These are phyloP conservation scores for Madurella mycetomatis DNA, from an alignment of 2,329 filamentous ascomycete genomes.

Conservation along the genomic window DNA sequence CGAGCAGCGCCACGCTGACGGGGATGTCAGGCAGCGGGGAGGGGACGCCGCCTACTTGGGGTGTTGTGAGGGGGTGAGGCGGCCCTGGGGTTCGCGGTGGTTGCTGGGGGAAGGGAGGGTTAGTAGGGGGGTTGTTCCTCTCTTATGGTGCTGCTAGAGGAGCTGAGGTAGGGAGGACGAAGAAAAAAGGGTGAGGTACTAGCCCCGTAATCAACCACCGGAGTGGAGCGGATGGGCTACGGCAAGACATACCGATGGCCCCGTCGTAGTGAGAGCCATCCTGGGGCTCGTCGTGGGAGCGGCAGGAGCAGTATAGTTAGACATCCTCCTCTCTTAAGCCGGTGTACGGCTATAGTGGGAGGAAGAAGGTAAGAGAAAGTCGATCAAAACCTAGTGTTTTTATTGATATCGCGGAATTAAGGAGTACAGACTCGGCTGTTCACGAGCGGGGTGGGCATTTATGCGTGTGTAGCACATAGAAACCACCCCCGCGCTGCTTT, in stretches of 20 bases:
- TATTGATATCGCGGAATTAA: too few species aligned
- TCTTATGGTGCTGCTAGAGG: neutral
- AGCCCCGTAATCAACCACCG: too few species aligned
- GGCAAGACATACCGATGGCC: neutral
- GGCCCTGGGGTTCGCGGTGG: slow-evolving; percentile 25
- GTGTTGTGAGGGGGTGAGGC: slow-evolving; percentile 41
- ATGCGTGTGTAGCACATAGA: too few species aligned
- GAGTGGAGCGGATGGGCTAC: too few species aligned
- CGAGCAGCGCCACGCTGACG: slow-evolving; percentile 58
- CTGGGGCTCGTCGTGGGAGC: neutral
- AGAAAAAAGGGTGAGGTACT: too few species aligned
- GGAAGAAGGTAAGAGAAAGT: neutral
- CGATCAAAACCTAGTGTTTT: neutral
- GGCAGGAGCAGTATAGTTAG: neutral
- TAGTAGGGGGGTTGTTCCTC: neutral
- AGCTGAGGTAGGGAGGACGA: neutral
- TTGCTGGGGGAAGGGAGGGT: neutral
- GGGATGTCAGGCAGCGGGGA: slow-evolving; percentile 57
- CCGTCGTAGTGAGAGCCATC: neutral
- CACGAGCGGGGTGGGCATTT: too few species aligned
- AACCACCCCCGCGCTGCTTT: too few species aligned
- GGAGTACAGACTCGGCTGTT: too few species aligned
- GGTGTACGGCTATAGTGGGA: neutral
- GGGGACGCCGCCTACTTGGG: slow-evolving; percentile 55
- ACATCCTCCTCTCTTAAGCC: neutral